Base-by-base conservation (phyloP, 2,329 filamentous ascomycete genomes). In the Drechslerella stenobrocha region DNA sequence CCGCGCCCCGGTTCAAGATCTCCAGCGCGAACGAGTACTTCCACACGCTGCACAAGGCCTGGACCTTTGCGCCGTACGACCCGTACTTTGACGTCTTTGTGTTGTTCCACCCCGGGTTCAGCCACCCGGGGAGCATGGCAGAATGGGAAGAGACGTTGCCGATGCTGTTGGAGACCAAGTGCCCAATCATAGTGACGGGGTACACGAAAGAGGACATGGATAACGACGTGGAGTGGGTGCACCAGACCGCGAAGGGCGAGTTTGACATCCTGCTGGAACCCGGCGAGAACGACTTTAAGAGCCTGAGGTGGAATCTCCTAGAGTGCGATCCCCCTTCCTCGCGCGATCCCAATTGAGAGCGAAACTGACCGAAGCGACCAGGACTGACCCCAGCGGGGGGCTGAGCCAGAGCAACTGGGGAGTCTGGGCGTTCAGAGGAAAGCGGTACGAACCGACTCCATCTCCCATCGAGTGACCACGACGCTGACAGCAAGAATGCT, bases 1-100 rank as follows among this genome's bases (percentile, higher is more conserved):
- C 98, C 6, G 89, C 87, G 75, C 85, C 87, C 57, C 87, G 87
- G 71, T 85, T 97, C 84, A 98, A 98, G 80, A 95, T 98, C 74
- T 93, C 87, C 76, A 98, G 95, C 0, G 96, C 91, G 74, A 92
- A 97, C 52, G 93, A 98, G 73, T 96, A 98, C 79, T 98, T 95
- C 79, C 92, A 98, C 77, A 97, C 89, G 1, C 84, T 98, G 72
- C 92, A 98, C 79, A 85, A 90, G 75, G 88, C 92, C 0, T 87
- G 90, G 47, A 83, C 91, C 75, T 98, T 97, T 79, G 85, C 88
- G 61, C 93, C 95, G 0, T 96, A 95, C 75, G 93, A 98, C 75
- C 93, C 93, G 0, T 98, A 98, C 79, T 96, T 98, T 76, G 93
- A 98, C 80, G 93, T 89, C 77, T 96, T 98, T 75, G 86, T 98